Conservation (phyloP, 2,329 filamentous ascomycete species). For the Dactylellina haptotyla region DNA sequence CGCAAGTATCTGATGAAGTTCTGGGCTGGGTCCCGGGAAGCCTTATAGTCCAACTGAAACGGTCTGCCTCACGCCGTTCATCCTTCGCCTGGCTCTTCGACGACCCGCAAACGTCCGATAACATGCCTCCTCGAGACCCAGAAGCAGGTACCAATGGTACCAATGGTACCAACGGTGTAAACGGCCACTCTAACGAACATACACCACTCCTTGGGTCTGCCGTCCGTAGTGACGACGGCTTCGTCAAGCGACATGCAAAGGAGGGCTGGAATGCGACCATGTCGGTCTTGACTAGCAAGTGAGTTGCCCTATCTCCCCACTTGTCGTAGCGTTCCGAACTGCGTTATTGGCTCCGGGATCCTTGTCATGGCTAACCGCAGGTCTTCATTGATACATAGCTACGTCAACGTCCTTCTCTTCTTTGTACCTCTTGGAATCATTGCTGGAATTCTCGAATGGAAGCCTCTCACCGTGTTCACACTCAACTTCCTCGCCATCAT, state of each 20-base stretch:
- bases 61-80: slow-evolving; percentile 53
- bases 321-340: slow-evolving; percentile 24
- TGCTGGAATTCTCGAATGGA: slow-evolving; percentile 72
- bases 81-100: slow-evolving; percentile 54
- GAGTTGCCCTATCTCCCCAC: neutral
- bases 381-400: slow-evolving; percentile 34
- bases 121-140: slow-evolving; percentile 47
- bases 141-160: slow-evolving; percentile 44
- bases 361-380: slow-evolving; percentile 29
- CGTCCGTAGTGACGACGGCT: slow-evolving; percentile 31
- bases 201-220: slow-evolving; percentile 45
- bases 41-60: slow-evolving; percentile 53
- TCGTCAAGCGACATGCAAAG: slow-evolving; percentile 52
- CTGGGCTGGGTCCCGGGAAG: slow-evolving; percentile 53
- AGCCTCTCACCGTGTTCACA: slow-evolving; percentile 74
- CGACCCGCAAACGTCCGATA: slow-evolving; percentile 32
- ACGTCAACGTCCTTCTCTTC: slow-evolving; percentile 76
- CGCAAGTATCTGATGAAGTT: slow-evolving; percentile 50
- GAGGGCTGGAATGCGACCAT: slow-evolving; percentile 53
- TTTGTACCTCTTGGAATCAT: slow-evolving; percentile 78
- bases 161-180: slow-evolving; percentile 34
- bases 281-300: slow-evolving; percentile 53
- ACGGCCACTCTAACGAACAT: slow-evolving; percentile 49
- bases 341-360: slow-evolving; percentile 48
- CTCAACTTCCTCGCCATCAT: slow-evolving; percentile 85